phyloP scores from a whole-genome alignment of 2,329 filamentous ascomycete species.

The Scedosporium boydii region DNA sequence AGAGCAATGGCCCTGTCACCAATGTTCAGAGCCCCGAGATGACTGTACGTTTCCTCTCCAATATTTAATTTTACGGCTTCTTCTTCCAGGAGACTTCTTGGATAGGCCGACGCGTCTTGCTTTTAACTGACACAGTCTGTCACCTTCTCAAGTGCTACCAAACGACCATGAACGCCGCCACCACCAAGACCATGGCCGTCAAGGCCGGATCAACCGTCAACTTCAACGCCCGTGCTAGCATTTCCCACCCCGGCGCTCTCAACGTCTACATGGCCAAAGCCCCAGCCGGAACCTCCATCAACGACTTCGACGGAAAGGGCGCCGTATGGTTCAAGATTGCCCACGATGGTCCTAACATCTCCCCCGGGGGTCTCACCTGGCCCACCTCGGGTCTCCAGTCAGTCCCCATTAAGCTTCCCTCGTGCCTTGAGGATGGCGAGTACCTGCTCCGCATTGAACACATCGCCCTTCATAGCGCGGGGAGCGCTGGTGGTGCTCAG shows the following conservation, averaged over 20 bases:
- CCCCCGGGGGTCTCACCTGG: constrained; percentile 26
- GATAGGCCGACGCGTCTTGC: too few relatives aligned
- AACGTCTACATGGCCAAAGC: constrained; percentile 26
- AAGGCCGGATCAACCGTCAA: constrained; percentile 14
- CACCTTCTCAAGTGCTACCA: constrained; percentile 30
- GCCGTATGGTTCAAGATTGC: constrained; percentile 35
- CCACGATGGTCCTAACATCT: constrained; percentile 28
- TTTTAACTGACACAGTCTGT: too few relatives aligned
- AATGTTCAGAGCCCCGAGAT: constrained; percentile 36
- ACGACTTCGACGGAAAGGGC: constrained; percentile 25
- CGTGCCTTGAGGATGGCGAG: constrained; percentile 13
- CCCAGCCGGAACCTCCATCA: constrained; percentile 20
- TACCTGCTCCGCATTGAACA: constrained; percentile 21
- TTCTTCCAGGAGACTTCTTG: neutral
- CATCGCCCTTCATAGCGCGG: constrained; percentile 21
- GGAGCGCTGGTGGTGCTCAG: constrained; percentile 19
- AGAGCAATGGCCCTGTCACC: constrained; percentile 38
- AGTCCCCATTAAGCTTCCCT: constrained; percentile 13
- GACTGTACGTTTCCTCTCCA: constrained; percentile 16
- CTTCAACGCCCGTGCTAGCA: constrained; percentile 26
- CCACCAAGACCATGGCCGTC: constrained; percentile 29
- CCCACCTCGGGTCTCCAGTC: constrained; percentile 21
- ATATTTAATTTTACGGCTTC: neutral
- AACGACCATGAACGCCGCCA: constrained; percentile 28
- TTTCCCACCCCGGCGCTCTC: constrained; percentile 30